These are phyloP conservation scores for Jamesozyma hellenica DNA, from an alignment of 805 yeast species.

Conservation along the genomic window DNA sequence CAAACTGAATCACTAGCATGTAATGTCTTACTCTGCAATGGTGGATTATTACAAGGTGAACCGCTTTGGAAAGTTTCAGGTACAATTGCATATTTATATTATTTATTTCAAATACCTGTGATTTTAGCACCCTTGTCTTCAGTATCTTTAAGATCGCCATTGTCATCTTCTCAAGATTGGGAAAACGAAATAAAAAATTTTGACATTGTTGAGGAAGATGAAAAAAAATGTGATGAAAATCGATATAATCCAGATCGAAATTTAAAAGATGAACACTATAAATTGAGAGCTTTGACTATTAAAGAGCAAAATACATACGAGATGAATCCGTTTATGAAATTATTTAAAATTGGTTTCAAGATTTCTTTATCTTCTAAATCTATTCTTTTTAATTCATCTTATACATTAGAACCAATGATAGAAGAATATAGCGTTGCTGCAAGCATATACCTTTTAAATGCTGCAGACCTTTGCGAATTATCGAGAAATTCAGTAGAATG, in stretches of 20 bases:
- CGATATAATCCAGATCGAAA: background rate
- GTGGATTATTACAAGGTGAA: conserved; percentile 25
- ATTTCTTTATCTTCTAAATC: conserved; percentile 23
- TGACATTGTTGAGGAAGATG: background rate
- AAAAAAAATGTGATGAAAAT: background rate
- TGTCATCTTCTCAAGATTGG: conserved; percentile 2
- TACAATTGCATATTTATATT: conserved; percentile 18
- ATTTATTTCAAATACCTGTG: conserved; percentile 24
- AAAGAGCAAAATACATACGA: conserved; percentile 14
- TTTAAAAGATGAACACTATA: background rate
- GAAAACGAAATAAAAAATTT: background rate
- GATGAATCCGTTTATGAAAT: conserved; percentile 24
- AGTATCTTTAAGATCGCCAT: conserved; percentile 7
- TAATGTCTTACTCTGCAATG: conserved; percentile 23
- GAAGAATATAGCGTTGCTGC: conserved; percentile 31
- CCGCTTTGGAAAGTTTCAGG: conserved; percentile 21
- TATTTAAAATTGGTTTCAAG: conserved; percentile 23
- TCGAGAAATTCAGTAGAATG: conserved; percentile 23
- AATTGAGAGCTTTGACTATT: conserved; percentile 18
- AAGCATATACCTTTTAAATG: conserved; percentile 25
- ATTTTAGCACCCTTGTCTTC: conserved; percentile 26
- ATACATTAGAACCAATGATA: conserved; percentile 26
- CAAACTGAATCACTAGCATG: conserved; percentile 23
- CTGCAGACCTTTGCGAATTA: conserved; percentile 27
- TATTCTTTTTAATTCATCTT: conserved; percentile 24